Evolutionary conservation across 257 asterid species (phyloP), one percentile per base, ranked within the genome.

Genomic region (Cruciata laevipes): DNA sequence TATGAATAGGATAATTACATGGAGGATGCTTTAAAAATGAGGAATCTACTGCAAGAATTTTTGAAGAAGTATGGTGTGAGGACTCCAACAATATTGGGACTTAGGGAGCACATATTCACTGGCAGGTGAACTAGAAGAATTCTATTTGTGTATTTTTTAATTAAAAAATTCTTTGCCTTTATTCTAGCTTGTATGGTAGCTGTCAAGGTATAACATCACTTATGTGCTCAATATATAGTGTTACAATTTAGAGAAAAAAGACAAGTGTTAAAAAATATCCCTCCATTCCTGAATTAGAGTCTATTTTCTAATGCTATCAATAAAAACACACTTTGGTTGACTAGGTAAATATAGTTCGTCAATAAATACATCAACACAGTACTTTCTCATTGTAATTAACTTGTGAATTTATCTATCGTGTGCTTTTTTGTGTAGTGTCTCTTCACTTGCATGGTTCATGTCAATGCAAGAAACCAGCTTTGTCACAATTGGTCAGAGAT

Each of bases 391-490:
- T 21, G 16, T 14, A 67, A 31, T 23, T 56, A 70, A 47, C 69
- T 73, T 69, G 6, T 20, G 53, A 27, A 16, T 49, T 67, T 72
- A 68, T 78, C 25, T 71, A 23, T 44, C 32, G 25, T 38, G 35
- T 66, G 55, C 51, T 75, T 42, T 72, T 24, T 69, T 76, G 31
- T 85, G 75, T 70, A 91, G 98, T 91, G 98, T 91, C 67, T 91
- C 98, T 76, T 91, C 98, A 58, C 96, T 91, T 70, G 98, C 98
- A 27, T 89, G 98, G 98, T 91, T 91, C 85, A 91, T 91, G 98
- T 85, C 92, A 61, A 89, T 80, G 68, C 98, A 91, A 76, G 98
- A 91, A 83, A 85, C 65, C 66, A 91, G 98, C 85, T 91, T 91
- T 63, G 98, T 91, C 78, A 91, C 98, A 67, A 91, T 91, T 80